Evolutionary conservation across 2,329 filamentous ascomycete genomes (phyloP), one percentile per base, ranked within the genome.

Genomic region (Sporothrix mexicana): DNA sequence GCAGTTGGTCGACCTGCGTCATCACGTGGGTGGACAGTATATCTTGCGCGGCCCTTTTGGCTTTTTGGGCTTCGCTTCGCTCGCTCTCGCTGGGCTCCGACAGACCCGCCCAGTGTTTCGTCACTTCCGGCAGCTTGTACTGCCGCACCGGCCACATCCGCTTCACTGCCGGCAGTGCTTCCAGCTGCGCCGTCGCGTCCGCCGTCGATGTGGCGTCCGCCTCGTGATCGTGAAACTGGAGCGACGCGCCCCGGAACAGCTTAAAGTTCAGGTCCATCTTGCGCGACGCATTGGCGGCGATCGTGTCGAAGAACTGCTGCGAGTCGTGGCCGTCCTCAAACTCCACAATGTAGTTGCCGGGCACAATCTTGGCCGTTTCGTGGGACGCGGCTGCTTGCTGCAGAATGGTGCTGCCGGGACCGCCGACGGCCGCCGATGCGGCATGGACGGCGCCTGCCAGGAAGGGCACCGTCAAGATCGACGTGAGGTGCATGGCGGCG

Each of bases 1-100:
- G 82, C 51, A 89, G 80, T 82, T 85, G 84, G 77, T 87, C 84
- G 20, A 89, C 84, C 79, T 88, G 86, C 1, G 86, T 88, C 85
- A 88, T 87, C 74, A 86, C 77, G 70, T 89, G 87, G 1, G 86
- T 83, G n/a, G 83, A 80, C 73, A 85, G 86, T 0, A 79, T 82
- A 73, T 86, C 83, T 73, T 81, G 79, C 12, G 30, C 70, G 2
- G 59, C 72, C 5, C 81, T 80, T 36, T n/a, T n/a, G n/a, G n/a
- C n/a, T n/a, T 36, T 36, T 36, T 36, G 30, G 30, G 30, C 30
- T 7, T 36, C 30, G 30, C 30, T 36, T 36, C 30, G 30, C 30
- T 36, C 30, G 30, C 30, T 36, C 3, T 30, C 30, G 30, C 30
- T 30, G 30, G 64, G 1, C n/a, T 45, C 61, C 36, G 84, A 85